Evolutionary conservation across 805 yeast genomes (phyloP).

Genomic region (Candida arabinofermentans): DNA sequence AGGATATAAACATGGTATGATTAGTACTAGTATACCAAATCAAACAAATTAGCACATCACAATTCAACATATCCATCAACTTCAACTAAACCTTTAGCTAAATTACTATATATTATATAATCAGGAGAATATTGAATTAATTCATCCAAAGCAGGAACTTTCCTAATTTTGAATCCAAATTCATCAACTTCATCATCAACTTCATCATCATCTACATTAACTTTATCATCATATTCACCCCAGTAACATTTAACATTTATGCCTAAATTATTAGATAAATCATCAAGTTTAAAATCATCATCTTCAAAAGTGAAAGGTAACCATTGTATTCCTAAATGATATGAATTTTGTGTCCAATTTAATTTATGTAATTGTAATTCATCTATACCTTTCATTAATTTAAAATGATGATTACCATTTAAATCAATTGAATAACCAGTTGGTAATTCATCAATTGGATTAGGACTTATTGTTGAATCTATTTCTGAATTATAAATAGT

Average conservation of each 20-base stretch:
- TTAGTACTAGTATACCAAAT: background rate
- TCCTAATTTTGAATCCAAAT: conserved; percentile 17
- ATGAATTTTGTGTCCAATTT: conserved; percentile 48
- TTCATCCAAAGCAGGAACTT: conserved; percentile 71
- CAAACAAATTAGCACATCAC: conserved; percentile 1
- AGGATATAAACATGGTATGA: background rate
- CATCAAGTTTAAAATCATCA: conserved; percentile 30
- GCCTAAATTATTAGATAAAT: conserved; percentile 36
- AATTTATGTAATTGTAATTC: conserved; percentile 61
- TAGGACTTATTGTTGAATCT: too few relatives aligned
- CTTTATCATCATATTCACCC: conserved; percentile 62
- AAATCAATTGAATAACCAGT: conserved; percentile 42
- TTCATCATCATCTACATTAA: conserved; percentile 36
- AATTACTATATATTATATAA: conserved; percentile 61
- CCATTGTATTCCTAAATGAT: conserved; percentile 72
- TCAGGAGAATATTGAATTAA: conserved; percentile 63
- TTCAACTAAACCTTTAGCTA: conserved; percentile 64
- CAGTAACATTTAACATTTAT: conserved; percentile 66
- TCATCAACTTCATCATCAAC: conserved; percentile 38
- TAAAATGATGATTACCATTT: conserved; percentile 38
- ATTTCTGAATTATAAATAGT: conserved; percentile 41
- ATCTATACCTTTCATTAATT: conserved; percentile 60
- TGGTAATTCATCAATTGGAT: too few relatives aligned
- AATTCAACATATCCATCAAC: conserved; percentile 31
- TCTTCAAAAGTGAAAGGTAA: conserved; percentile 55